A percentile compares a stretch with the other conserved stretches of the same genome.
Evolutionary conservation across 1,139 yeast genomes (phyloP).

Genomic region (Blastobotrys petasosporus): DNA sequence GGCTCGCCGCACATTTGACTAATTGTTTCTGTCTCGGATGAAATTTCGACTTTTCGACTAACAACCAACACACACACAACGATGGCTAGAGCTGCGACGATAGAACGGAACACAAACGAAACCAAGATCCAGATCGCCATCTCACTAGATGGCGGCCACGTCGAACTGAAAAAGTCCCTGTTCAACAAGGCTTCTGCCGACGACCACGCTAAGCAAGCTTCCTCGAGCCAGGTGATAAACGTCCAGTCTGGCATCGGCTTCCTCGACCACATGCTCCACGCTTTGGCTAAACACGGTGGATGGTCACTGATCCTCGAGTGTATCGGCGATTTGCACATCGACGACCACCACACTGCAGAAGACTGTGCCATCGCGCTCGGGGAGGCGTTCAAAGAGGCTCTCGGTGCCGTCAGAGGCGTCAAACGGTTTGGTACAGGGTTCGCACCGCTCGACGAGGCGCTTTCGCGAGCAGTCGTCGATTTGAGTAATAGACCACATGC

Average conservation of each 20-base stretch:
- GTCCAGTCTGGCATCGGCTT: conserved; percentile 93
- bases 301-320: conserved; percentile 91
- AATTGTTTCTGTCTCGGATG: no score
- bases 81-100: conserved; percentile 38
- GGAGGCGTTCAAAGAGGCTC: conserved; percentile 77
- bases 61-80: neutral
- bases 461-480: conserved; percentile 91
- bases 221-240: conserved; percentile 63
- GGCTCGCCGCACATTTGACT: no score
- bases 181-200: conserved; percentile 29
- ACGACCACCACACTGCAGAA: conserved; percentile 95
- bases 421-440: conserved; percentile 90
- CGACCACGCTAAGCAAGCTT: conserved; percentile 56
- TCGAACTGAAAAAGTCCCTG: conserved; percentile 54
- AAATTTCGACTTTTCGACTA: no score
- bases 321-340: conserved; percentile 90
- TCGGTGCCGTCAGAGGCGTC: conserved; percentile 86
- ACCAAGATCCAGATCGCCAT: conserved; percentile 86
- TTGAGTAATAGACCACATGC: conserved; percentile 90
- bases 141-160: conserved; percentile 75
- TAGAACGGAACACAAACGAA: conserved; percentile 79
- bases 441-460: conserved; percentile 95
- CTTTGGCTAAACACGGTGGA: conserved; percentile 92
- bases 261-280: conserved; percentile 95
- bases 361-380: conserved; percentile 94